phyloP scores from a whole-genome alignment of 164 flowering plant species.

The Chimonanthus salicifolius region DNA sequence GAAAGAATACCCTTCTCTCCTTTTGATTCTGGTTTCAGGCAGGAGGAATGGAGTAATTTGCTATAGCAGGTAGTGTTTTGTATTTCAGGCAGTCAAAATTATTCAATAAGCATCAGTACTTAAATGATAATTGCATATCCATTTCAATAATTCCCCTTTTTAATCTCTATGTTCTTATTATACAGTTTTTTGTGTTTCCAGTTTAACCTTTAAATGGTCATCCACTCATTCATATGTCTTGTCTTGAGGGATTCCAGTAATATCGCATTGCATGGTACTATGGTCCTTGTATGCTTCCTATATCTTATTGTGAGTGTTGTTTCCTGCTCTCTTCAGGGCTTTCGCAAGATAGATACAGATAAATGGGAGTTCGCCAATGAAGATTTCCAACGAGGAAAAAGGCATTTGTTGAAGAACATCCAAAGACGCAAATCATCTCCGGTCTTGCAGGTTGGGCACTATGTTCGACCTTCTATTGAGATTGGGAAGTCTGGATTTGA shows the following conservation, averaged over 20 bases:
- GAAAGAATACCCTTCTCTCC: conserved; percentile 10
- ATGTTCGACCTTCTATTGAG: conserved; percentile 27
- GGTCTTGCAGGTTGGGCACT: conserved; percentile 34
- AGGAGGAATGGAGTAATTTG: conserved; percentile 18
- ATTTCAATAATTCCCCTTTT: background rate
- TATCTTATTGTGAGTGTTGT: conserved; percentile 11
- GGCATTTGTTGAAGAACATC: conserved; percentile 67
- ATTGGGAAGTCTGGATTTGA: conserved; percentile 31
- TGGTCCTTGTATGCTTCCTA: background rate
- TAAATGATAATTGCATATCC: background rate
- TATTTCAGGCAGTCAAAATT: background rate
- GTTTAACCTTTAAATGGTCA: background rate
- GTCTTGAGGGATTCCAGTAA: background rate
- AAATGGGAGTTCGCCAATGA: conserved; percentile 88
- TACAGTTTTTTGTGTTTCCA: background rate
- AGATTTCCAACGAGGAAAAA: conserved; percentile 57
- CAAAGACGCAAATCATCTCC: conserved; percentile 68
- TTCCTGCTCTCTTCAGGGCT: conserved; percentile 53
- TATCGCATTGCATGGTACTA: background rate
- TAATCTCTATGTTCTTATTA: background rate
- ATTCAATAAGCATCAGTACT: background rate
- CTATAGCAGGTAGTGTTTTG: conserved; percentile 32
- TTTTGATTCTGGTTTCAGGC: conserved; percentile 1
- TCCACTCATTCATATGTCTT: background rate
- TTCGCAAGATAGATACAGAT: conserved; percentile 79